Evolutionary conservation across 225 moss, liverwort and hornwort genomes (phyloP).

Genomic region (Bryoerythrophyllum caledonicum): DNA sequence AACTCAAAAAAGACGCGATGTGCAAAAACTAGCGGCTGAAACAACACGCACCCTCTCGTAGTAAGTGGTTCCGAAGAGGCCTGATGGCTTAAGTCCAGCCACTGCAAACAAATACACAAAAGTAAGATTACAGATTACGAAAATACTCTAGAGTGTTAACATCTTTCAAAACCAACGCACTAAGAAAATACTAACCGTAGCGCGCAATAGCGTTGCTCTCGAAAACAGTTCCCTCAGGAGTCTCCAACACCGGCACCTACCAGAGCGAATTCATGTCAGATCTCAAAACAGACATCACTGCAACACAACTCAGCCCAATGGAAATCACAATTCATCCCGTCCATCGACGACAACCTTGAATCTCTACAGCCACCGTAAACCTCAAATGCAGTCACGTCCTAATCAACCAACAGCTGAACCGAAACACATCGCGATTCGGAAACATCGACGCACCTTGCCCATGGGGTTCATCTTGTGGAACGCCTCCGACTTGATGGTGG

Average conservation of each 20-base stretch:
- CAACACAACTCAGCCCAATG: too few species aligned
- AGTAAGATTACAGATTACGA: background rate
- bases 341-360: accelerated
- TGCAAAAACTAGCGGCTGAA: accelerated
- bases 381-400: background rate
- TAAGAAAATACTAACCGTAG: conserved; percentile 44
- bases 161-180: background rate
- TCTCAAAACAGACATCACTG: background rate
- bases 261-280: background rate
- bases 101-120: conserved; percentile 40
- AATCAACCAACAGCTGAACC: background rate
- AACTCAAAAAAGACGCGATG: too few species aligned
- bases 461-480: conserved; percentile 74
- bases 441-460: too few species aligned
- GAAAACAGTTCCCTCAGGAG: conserved; percentile 62
- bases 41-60: conserved; percentile 46
- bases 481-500: conserved; percentile 59
- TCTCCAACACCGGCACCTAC: conserved; percentile 80
- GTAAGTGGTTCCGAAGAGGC: conserved; percentile 52
- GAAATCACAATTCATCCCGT: background rate
- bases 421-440: too few species aligned
- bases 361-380: too few species aligned
- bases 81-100: conserved; percentile 58
- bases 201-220: conserved; percentile 97
- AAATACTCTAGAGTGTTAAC: background rate